Conservation (phyloP, 2,329 filamentous ascomycete genomes). For the Curvularia hawaiiensis region DNA sequence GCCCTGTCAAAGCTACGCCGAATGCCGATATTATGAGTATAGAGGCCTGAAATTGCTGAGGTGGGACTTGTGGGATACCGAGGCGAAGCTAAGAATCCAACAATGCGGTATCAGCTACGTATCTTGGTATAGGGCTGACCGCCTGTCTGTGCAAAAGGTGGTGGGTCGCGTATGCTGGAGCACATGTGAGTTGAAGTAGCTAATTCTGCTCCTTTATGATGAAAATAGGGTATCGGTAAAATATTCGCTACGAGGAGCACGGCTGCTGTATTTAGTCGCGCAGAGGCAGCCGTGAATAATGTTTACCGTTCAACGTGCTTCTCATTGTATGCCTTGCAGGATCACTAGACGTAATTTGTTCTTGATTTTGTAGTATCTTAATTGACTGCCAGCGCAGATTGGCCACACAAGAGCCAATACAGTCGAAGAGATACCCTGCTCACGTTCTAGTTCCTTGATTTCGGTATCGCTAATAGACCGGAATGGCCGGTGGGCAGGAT, state of each 20-base stretch:
- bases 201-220: constrained; percentile 10
- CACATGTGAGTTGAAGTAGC: constrained; percentile 12
- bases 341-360: constrained; percentile 9
- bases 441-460: constrained; percentile 9
- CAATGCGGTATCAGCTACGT: constrained; percentile 17
- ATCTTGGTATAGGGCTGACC: constrained; percentile 32
- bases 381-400: constrained; percentile 11
- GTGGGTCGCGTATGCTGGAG: constrained; percentile 8
- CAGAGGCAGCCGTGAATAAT: constrained; percentile 11
- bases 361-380: constrained; percentile 11
- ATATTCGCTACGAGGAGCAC: constrained; percentile 11
- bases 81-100: constrained; percentile 25
- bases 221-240: constrained; percentile 20
- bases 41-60: constrained; percentile 24
- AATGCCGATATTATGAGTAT: constrained; percentile 12
- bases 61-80: constrained; percentile 17
- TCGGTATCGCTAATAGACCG: constrained; percentile 8
- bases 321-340: constrained; percentile 23
- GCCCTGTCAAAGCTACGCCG: constrained; percentile 11
- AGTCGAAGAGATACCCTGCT: constrained; percentile 7
- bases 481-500: constrained; percentile 9
- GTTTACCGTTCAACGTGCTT: constrained; percentile 16
- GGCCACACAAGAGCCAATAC: constrained; percentile 20
- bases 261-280: constrained; percentile 1
- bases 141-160: constrained; percentile 15